A percentile compares a stretch with the other conserved stretches of the same genome.
Evolutionary conservation across 202 grass and related monocot genomes (phyloP).

Genomic region (Brachypodium distachyon): DNA sequence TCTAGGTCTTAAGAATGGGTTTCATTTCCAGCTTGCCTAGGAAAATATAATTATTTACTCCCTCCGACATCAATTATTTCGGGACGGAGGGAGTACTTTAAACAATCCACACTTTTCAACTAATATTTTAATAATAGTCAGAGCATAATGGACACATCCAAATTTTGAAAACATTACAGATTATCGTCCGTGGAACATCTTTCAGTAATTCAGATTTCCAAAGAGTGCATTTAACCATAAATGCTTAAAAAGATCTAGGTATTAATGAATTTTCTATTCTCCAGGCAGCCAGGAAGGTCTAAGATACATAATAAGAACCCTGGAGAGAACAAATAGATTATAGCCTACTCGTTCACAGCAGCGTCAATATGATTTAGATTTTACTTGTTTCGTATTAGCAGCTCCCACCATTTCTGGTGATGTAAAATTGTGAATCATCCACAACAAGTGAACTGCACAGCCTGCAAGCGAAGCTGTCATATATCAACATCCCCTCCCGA

Average conservation of each 20-base stretch:
- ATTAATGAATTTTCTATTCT: constrained; percentile 5
- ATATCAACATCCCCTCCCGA: constrained; percentile 76
- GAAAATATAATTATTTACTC: no score
- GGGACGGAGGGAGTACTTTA: no score
- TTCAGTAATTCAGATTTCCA: not conserved
- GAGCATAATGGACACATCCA: no score
- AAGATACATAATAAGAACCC: not conserved
- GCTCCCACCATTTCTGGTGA: constrained; percentile 1
- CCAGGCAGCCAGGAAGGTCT: not conserved
- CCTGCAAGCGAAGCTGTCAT: constrained; percentile 12
- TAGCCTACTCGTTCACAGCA: not conserved
- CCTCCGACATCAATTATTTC: no score
- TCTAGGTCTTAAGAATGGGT: no score
- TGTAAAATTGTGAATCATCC: constrained; percentile 2
- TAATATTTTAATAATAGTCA: no score
- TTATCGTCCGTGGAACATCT: no score
- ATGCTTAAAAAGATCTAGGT: not conserved
- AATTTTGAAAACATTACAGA: no score
- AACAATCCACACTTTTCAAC: no score
- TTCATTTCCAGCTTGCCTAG: no score
- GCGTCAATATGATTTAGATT: not conserved
- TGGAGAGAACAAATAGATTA: not conserved
- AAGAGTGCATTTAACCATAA: not conserved
- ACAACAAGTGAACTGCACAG: not conserved
- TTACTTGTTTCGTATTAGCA: not conserved